Evolutionary conservation across 129 eudicot species (phyloP).

Genomic region (Chrysanthemum seticuspe): DNA sequence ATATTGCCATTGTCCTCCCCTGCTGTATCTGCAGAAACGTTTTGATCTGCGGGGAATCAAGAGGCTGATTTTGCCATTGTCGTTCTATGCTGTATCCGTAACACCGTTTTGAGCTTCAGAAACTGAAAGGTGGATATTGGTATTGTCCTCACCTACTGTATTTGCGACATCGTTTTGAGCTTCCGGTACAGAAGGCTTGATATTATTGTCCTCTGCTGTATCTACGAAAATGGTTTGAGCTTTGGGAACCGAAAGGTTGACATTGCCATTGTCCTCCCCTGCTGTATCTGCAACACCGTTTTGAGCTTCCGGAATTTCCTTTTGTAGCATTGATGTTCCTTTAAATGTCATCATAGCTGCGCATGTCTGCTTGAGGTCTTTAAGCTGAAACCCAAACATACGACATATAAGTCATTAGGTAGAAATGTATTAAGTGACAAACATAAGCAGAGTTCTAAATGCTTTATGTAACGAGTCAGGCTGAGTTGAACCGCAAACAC

Average conservation of each 20-base stretch:
- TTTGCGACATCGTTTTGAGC: no score
- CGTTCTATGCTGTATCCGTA: background rate
- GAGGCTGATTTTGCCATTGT: constrained; percentile 11
- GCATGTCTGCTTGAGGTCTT: constrained; percentile 48
- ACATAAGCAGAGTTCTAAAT: no score
- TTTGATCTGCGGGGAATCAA: no score
- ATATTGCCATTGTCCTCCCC: no score
- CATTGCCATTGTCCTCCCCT: constrained; percentile 17
- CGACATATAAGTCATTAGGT: background rate
- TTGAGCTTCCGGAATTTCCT: constrained; percentile 48
- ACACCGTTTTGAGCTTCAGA: no score
- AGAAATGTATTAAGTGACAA: background rate
- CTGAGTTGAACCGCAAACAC: constrained; percentile 1
- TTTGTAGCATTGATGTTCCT: constrained; percentile 86
- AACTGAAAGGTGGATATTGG: no score
- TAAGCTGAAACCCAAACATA: constrained; percentile 50
- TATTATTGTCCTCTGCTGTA: no score
- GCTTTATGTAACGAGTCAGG: background rate
- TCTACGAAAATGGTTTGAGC: no score
- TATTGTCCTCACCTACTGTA: no score
- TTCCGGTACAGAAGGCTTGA: no score
- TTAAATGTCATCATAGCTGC: constrained; percentile 70
- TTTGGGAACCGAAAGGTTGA: constrained; percentile 8
- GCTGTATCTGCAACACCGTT: constrained; percentile 31
- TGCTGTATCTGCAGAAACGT: no score